Conservation (phyloP, 2,329 filamentous ascomycete genomes). For the Metarhizium brunneum region DNA sequence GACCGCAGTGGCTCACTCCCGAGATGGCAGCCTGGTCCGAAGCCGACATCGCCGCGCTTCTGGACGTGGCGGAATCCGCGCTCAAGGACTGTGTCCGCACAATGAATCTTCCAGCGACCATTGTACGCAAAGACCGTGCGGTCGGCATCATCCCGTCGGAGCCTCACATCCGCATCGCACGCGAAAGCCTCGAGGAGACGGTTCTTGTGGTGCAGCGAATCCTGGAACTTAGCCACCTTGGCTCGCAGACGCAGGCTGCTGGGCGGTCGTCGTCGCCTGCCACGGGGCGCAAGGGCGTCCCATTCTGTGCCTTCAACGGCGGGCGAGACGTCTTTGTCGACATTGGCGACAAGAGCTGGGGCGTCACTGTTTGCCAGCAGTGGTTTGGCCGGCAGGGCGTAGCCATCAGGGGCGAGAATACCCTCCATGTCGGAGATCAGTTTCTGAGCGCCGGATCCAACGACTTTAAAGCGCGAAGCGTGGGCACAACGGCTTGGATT, state of each 20-base stretch:
- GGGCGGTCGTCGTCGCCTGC: conserved; percentile 11
- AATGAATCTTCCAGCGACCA: conserved; percentile 66
- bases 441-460: conserved; percentile 93
- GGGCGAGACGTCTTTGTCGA: conserved; percentile 97
- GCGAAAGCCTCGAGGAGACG: conserved; percentile 91
- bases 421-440: conserved; percentile 92
- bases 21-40: conserved; percentile 74
- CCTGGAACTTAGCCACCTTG: conserved; percentile 66
- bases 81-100: conserved; percentile 72
- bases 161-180: conserved; percentile 57
- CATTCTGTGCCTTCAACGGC: conserved; percentile 97
- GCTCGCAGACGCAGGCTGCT: conserved; percentile 19
- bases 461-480: conserved; percentile 89
- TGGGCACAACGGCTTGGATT: conserved; percentile 95
- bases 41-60: conserved; percentile 64
- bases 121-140: conserved; percentile 82
- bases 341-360: conserved; percentile 96
- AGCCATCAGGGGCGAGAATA: conserved; percentile 61
- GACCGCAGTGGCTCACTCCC: conserved; percentile 62
- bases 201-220: conserved; percentile 91
- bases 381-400: conserved; percentile 59
- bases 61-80: conserved; percentile 81
- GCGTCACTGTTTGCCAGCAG: conserved; percentile 82
- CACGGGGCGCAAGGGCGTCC: conserved; percentile 37
- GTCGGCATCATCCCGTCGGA: conserved; percentile 63